phyloP scores from a whole-genome alignment of 2,329 filamentous ascomycete genomes.

The Calonectria hongkongensis region DNA sequence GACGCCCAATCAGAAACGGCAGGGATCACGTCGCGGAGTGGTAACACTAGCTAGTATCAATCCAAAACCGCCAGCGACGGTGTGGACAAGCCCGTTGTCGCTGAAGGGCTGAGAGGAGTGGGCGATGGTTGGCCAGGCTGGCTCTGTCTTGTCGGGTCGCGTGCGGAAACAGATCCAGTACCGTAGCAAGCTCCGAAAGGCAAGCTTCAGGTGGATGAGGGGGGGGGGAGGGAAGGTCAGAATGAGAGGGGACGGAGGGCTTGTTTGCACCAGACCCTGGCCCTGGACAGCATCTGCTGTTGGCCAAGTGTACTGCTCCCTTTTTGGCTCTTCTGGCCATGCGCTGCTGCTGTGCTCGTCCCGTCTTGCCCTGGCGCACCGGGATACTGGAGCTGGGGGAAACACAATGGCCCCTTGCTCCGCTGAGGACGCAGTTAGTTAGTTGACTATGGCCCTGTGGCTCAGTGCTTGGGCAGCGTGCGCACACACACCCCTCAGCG shows the following conservation, averaged over 20 bases:
- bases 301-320: background rate
- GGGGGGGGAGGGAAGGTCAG: slow-evolving; percentile 23
- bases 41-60: slow-evolving; percentile 51
- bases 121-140: slow-evolving; percentile 49
- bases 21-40: slow-evolving; percentile 50
- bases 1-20: slow-evolving; percentile 47
- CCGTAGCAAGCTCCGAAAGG: slow-evolving; percentile 35
- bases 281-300: slow-evolving; percentile 9
- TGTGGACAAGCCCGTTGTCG: slow-evolving; percentile 49
- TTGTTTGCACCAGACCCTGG: background rate
- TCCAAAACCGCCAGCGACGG: slow-evolving; percentile 55
- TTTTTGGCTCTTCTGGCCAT: slow-evolving; percentile 4
- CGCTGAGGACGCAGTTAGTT: slow-evolving; percentile 22
- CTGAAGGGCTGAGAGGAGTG: slow-evolving; percentile 48
- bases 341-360: slow-evolving; percentile 22
- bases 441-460: slow-evolving; percentile 30
- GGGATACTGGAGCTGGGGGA: slow-evolving; percentile 14
- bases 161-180: slow-evolving; percentile 47
- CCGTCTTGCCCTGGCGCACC: slow-evolving; percentile 28
- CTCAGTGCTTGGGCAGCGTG: slow-evolving; percentile 25
- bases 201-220: slow-evolving; percentile 54
- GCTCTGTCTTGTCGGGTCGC: slow-evolving; percentile 43
- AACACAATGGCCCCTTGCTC: slow-evolving; percentile 11
- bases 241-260: slow-evolving; percentile 28
- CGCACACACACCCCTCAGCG: background rate